These are phyloP conservation scores for Yamadazyma songkhlaensis DNA, from an alignment of 1,139 yeast genomes.

Conservation along the genomic window DNA sequence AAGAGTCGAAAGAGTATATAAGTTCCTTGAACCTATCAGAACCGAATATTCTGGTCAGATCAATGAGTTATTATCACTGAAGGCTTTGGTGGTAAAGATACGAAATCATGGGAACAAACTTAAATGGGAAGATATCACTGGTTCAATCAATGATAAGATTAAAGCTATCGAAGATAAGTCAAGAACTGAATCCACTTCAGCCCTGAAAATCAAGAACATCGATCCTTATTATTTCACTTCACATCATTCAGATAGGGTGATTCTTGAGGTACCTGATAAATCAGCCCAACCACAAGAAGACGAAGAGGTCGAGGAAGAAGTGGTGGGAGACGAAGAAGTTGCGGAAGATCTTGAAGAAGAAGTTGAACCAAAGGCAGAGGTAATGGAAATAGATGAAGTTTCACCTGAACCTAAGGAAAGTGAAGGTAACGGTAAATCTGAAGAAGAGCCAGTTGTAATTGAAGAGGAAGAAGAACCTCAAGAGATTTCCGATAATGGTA, in stretches of 20 bases:
- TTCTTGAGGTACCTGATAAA: constrained; percentile 9
- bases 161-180: constrained; percentile 30
- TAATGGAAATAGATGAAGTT: too few relatives aligned
- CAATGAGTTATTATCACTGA: neutral
- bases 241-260: constrained; percentile 43
- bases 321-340: too few relatives aligned
- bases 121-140: constrained; percentile 30
- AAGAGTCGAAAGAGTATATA: constrained; percentile 14
- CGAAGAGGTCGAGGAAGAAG: too few relatives aligned
- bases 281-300: too few relatives aligned
- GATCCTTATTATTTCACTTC: constrained; percentile 54
- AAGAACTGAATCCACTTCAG: constrained; percentile 30
- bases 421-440: neutral
- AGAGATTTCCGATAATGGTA: neutral
- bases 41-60: constrained; percentile 27
- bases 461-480: neutral
- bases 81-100: constrained; percentile 7
- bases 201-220: constrained; percentile 31
- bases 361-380: too few relatives aligned
- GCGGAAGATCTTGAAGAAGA: too few relatives aligned
- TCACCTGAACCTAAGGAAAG: too few relatives aligned
- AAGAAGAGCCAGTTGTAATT: neutral
- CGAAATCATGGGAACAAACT: constrained; percentile 9
- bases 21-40: constrained; percentile 28
- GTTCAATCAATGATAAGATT: constrained; percentile 25